These are phyloP conservation scores for Nemophila menziesii DNA, from an alignment of 257 asterid species.

Conservation along the genomic window DNA sequence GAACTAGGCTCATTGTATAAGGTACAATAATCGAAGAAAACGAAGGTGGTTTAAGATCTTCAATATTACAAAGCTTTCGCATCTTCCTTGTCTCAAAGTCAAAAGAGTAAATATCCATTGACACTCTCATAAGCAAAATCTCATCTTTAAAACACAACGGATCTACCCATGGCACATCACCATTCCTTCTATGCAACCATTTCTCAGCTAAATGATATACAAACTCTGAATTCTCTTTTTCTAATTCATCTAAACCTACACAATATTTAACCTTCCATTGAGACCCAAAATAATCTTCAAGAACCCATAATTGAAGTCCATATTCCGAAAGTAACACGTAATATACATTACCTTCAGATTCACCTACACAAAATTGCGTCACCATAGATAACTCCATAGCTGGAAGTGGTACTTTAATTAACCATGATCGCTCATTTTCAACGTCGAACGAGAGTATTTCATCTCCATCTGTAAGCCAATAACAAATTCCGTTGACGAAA, in stretches of 20 bases:
- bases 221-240: conserved; percentile 18
- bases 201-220: conserved; percentile 22
- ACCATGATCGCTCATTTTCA: conserved; percentile 28
- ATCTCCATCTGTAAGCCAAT: conserved; percentile 53
- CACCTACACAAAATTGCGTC: conserved; percentile 59
- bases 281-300: conserved; percentile 29
- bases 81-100: conserved; percentile 33
- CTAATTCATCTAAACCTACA: conserved; percentile 26
- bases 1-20: conserved; percentile 51
- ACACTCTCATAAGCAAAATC: conserved; percentile 32
- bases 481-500: conserved; percentile 25
- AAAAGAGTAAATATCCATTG: conserved; percentile 16
- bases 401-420: conserved; percentile 42
- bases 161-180: conserved; percentile 24
- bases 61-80: conserved; percentile 26
- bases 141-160: conserved; percentile 45
- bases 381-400: conserved; percentile 9
- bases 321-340: conserved; percentile 30
- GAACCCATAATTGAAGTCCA: conserved; percentile 52
- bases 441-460: conserved; percentile 50
- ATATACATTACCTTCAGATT: conserved; percentile 29
- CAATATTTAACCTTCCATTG: conserved; percentile 28
- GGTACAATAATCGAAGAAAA: conserved; percentile 43
- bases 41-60: conserved; percentile 33
- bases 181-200: conserved; percentile 3